Evolutionary conservation across 2,329 filamentous ascomycete species (phyloP), one percentile per base, ranked within the genome.

Genomic region (Kalaharituber pfeilii): DNA sequence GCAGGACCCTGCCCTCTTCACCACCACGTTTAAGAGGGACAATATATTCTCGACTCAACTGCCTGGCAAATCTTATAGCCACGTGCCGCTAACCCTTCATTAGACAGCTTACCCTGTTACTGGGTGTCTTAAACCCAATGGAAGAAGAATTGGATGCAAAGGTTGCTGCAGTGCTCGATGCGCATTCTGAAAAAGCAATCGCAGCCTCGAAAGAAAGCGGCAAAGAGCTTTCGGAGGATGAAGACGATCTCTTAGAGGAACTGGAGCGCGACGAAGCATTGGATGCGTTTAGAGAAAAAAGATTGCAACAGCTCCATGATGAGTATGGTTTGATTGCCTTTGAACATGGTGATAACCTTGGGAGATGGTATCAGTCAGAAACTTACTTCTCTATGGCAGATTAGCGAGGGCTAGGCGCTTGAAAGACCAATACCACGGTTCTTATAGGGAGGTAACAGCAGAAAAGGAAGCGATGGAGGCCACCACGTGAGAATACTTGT

Each of bases 181-280:
- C 15, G 22, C 47, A 29, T 25, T 20, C 8, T 8, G 47, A 50
- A 2, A 50, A 50, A 26, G 6, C 22, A 27, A 29, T 47, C 15
- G 42, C 42, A 15, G 13, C 42, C 24, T 20, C 42, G 13, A 25
- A 20, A 5, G 15, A 25, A 22, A 47, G 25, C 33, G 58, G 58
- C n/a, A 60, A 62, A 28, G 53, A 62, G 33, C 56, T 64, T n/a
- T 57, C 53, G 30, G 75, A 77, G 58, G 73, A 76, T 57, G 76
- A 79, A 66, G 76, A 79, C 66, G 75, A 73, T 29, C 71, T 79
- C 50, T 75, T 79, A 53, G 74, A 74, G 15, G 72, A 74, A 55
- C 71, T 79, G 44, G 72, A 72, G 52, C 58, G 63, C 51, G 73
- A 77, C 59, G 73, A 76, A 55, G 71, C 72, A 5, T 63, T 78